Conservation (phyloP, 2,329 filamentous ascomycete species). For the Chaetomium sp. region DNA sequence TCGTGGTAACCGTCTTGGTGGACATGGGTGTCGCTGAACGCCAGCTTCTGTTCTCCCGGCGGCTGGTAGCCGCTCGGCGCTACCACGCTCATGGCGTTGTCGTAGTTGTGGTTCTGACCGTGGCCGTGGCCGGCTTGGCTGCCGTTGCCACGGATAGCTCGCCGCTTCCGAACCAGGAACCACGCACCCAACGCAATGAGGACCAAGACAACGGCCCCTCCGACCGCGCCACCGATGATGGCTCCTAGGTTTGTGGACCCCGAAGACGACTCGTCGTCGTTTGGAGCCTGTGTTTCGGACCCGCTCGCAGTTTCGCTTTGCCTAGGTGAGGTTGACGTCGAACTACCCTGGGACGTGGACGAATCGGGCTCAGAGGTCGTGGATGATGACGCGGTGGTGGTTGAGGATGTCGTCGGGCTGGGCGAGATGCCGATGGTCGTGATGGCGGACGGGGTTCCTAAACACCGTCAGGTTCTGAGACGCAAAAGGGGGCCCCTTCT, state of each 20-base stretch:
- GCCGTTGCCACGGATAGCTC: neutral
- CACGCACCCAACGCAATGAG: conserved; percentile 5
- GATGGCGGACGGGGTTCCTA: conserved; percentile 23
- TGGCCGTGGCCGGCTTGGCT: neutral
- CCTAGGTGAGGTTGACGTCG: neutral
- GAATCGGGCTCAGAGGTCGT: neutral
- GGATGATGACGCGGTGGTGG: neutral
- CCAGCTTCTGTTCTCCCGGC: neutral
- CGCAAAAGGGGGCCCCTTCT: neutral
- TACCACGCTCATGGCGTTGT: neutral
- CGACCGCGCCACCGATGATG: conserved; percentile 14
- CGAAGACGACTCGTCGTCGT: neutral
- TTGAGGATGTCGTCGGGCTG: conserved; percentile 6
- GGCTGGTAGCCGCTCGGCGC: neutral
- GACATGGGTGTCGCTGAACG: neutral
- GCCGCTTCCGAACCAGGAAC: conserved; percentile 5
- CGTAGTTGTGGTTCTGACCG: neutral
- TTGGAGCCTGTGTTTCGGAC: neutral
- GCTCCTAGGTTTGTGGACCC: conserved; percentile 3
- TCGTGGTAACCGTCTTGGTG: neutral
- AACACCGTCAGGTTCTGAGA: neutral
- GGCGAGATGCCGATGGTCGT: conserved; percentile 32
- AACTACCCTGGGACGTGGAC: conserved; percentile 2
- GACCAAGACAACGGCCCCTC: neutral
- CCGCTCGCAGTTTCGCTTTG: neutral